These are phyloP conservation scores for Quercus cerris DNA, from an alignment of 306 rosid species.

Conservation along the genomic window DNA sequence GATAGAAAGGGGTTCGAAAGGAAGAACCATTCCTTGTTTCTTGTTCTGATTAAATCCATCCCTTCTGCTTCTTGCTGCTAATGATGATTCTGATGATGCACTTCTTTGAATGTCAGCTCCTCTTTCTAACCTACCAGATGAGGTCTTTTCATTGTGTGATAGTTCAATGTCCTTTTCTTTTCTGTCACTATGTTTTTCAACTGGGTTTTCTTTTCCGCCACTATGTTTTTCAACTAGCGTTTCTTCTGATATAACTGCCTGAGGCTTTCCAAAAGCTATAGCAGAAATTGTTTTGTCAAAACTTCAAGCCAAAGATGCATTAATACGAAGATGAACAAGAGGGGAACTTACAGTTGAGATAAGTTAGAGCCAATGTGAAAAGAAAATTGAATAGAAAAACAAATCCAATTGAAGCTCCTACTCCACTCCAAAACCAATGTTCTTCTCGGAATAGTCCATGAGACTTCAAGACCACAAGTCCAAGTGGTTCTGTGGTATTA, in stretches of 20 bases:
- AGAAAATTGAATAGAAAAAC: constrained; percentile 67
- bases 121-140: no score
- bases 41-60: constrained; percentile 4
- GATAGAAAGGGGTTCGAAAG: constrained; percentile 71
- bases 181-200: no score
- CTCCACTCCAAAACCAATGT: constrained; percentile 90
- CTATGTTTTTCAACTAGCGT: background rate
- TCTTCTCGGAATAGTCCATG: constrained; percentile 72
- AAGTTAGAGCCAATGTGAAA: constrained; percentile 57
- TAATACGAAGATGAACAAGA: background rate
- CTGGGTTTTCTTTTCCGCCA: no score
- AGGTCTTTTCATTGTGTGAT: no score
- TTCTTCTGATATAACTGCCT: constrained; percentile 53
- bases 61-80: constrained; percentile 6
- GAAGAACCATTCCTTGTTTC: constrained; percentile 80
- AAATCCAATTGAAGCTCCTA: constrained; percentile 73
- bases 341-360: constrained; percentile 61
- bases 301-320: constrained; percentile 18
- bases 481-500: constrained; percentile 67
- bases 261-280: constrained; percentile 62
- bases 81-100: background rate
- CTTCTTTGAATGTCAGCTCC: constrained; percentile 19
- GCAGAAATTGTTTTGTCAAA: no score
- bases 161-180: constrained; percentile 1
- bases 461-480: constrained; percentile 64